Conservation (phyloP, 345 rosid genomes). For the Salix arbutifolia region DNA sequence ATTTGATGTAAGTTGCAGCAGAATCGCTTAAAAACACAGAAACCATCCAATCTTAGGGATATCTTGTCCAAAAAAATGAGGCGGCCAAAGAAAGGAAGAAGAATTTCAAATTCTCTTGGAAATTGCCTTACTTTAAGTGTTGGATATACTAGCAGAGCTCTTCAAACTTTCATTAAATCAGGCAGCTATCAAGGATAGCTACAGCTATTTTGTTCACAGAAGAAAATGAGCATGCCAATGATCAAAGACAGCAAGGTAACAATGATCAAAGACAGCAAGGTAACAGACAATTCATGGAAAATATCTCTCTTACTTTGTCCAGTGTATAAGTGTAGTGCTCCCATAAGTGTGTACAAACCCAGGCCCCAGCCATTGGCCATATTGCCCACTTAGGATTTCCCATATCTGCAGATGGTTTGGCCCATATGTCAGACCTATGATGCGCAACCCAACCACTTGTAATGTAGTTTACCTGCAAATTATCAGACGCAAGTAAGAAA, state of each 20-base stretch:
- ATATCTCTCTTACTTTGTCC: conserved; percentile 54
- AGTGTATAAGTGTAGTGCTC: conserved; percentile 75
- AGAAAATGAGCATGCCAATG: not conserved
- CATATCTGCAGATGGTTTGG: conserved; percentile 72
- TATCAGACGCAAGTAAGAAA: not conserved
- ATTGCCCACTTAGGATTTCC: conserved; percentile 67
- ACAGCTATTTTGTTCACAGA: not conserved
- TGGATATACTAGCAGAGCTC: not conserved
- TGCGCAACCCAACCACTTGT: conserved; percentile 88
- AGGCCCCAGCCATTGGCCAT: conserved; percentile 99
- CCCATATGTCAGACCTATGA: conserved; percentile 88
- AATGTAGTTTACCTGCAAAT: conserved; percentile 68
- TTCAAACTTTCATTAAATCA: not conserved
- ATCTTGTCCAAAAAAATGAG: not conserved
- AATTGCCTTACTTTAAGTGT: too few relatives aligned
- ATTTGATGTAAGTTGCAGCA: not conserved
- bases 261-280: not conserved
- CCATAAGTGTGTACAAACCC: conserved; percentile 99
- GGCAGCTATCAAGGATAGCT: not conserved
- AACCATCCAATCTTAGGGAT: not conserved
- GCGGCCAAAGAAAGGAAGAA: not conserved
- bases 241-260: not conserved
- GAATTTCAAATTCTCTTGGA: too few relatives aligned
- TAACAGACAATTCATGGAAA: not conserved
- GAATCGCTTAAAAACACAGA: not conserved